phyloP scores from a whole-genome alignment of 2,329 filamentous ascomycete genomes.

The Penicillium sp. region DNA sequence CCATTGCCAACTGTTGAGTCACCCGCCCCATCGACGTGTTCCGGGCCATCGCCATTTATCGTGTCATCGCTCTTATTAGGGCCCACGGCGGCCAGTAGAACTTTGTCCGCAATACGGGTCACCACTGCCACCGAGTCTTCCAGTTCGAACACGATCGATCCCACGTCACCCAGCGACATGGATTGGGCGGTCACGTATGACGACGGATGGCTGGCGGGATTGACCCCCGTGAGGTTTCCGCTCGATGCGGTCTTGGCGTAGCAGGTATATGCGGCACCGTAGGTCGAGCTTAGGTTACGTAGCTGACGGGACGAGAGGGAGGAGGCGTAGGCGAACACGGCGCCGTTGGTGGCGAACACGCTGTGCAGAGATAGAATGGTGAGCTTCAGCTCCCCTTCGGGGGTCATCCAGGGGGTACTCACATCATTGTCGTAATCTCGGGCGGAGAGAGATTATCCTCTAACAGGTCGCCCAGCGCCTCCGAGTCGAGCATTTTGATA shows the following conservation, averaged over 20 bases:
- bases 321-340: slow-evolving; percentile 47
- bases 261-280: slow-evolving; percentile 46
- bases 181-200: slow-evolving; percentile 46
- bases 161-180: slow-evolving; percentile 45
- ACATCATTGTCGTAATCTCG: slow-evolving; percentile 48
- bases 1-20: slow-evolving; percentile 10
- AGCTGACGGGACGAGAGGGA: slow-evolving; percentile 42
- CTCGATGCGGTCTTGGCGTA: slow-evolving; percentile 44
- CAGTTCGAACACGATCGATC: slow-evolving; percentile 47
- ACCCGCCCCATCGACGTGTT: slow-evolving; percentile 7
- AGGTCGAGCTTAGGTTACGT: slow-evolving; percentile 45
- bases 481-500: slow-evolving; percentile 47
- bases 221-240: slow-evolving; percentile 46
- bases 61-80: slow-evolving; percentile 33
- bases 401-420: slow-evolving; percentile 1
- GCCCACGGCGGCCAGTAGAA: slow-evolving; percentile 45
- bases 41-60: slow-evolving; percentile 11
- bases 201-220: slow-evolving; percentile 45
- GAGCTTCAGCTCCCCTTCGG: background rate
- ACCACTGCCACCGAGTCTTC: slow-evolving; percentile 45
- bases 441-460: slow-evolving; percentile 47
- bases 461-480: slow-evolving; percentile 43
- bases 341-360: slow-evolving; percentile 47
- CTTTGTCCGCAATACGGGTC: slow-evolving; percentile 45
- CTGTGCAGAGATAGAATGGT: slow-evolving; percentile 21